Base-by-base conservation (phyloP, 2,329 filamentous ascomycete species). In the Sphaerulina populicola region DNA sequence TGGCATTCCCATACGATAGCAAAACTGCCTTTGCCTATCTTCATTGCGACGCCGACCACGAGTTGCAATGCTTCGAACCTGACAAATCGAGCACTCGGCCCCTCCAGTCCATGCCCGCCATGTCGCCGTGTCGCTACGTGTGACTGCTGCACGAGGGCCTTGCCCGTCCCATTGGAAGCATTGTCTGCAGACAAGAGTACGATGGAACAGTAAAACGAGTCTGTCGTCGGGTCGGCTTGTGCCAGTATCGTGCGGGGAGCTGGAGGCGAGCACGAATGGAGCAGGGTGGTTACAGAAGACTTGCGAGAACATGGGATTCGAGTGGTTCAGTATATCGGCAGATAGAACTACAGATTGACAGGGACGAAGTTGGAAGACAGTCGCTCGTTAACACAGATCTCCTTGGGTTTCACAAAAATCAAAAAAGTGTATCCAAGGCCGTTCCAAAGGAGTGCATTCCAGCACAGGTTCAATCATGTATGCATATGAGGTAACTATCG, bases 341-440 rank as follows among this genome's bases (percentile, higher is more conserved):
- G 15, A 27, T 41, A 18, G 39, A 27, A 27, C 14, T 18, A 41
- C 39, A 44, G 42, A 15, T 44, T 45, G 43, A 7, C 11, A 33
- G 6, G 31, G 31, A 35, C 10, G 31, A 35, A 11, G 27, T 8
- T 23, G 18, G 21, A 1, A 38, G 31, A 49, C 41, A 60, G 57
- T 57, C 60, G 54, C 57, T 62, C 58, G n/a, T 58, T 60, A 36
- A 45, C 14, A 40, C 9, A 14, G 23, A 14, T 50, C 35, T 41
- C 33, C 31, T 29, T 27, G 23, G 4, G 23, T 27, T 40, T 38
- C 35, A 18, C 18, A 35, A n/a, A 12, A 30, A 15, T 2, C 14
- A 35, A 9, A 35, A 9, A 9, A n/a, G 12, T 35, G 12, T 5
- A 35, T 11, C 12, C 4, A 4, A 35, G 12, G 31, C 31, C 12